Base-by-base conservation (phyloP, 139 green algal species). In the Mesotaenium endlicherianum region DNA sequence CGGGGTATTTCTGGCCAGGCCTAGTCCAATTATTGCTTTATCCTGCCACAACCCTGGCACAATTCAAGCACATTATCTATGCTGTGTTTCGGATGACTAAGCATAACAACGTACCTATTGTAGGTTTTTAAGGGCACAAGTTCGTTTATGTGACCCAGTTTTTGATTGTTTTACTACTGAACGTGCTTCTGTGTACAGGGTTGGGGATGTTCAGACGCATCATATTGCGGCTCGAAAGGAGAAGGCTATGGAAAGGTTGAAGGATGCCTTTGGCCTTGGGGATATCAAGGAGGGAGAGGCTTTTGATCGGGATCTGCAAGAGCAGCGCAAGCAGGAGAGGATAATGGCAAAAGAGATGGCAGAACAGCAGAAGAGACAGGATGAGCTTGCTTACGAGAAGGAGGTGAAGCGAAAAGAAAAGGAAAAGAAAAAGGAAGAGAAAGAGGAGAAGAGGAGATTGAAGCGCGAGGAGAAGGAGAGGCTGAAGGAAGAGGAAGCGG, bases 271-370 rank as follows among this genome's bases (percentile, higher is more conserved):
- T 59, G 91, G 92, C 1, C 53, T 97, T 2, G 78, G 88, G 38
- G 86, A 95, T 0, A 42, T 89, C 14, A 92, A 91, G 39, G 95
- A 97, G 90, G 95, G 95, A 0, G 93, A 97, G 71, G 94, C 95
- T 11, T 98, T 98, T 83, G 91, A 98, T 90, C 86, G 84, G 2
- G 95, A 98, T 70, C 90, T 88, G 14, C 85, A 90, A 76, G 80
- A 93, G 75, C 76, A 87, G 40, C 70, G 83, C 69, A 90, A 89
- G 75, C 79, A 89, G 69, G 91, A 93, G 67, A 79, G 89, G 80
- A 53, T 64, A 6, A n/a, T 49, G 49, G 81, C 41, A 20, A 83
- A 87, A 3, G 86, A 92, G 49, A 78, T 70, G 3, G 39, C 58
- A 20, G 81, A 91, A 70, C 44, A 82, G 44, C 70, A 86, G 67